Percentiles rank a stretch among this genome's conserved stretches.
Conservation (phyloP, 345 rosid species). For the Viola odorata region DNA sequence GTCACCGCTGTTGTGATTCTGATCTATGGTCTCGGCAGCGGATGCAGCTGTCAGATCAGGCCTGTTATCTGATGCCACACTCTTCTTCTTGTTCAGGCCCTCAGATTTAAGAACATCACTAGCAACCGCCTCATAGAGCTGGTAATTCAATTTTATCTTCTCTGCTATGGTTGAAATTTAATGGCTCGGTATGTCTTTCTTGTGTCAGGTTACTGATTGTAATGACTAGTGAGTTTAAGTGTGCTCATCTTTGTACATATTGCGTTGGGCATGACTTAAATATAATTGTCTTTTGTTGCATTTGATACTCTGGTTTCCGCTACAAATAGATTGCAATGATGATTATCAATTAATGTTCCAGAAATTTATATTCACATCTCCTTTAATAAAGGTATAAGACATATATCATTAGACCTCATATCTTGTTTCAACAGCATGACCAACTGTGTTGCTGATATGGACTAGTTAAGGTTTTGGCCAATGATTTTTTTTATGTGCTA, state of each 20-base stretch:
- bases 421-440: background rate
- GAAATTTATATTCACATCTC: background rate
- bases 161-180: background rate
- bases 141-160: slow-evolving; percentile 32
- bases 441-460: background rate
- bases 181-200: background rate
- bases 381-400: background rate
- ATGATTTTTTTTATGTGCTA: background rate
- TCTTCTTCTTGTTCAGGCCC: slow-evolving; percentile 54
- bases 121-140: slow-evolving; percentile 88
- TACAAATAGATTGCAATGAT: background rate
- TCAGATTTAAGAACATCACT: slow-evolving; percentile 63
- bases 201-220: background rate
- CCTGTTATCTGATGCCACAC: slow-evolving; percentile 40
- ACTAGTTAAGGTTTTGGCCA: background rate
- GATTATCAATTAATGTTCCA: background rate
- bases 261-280: background rate
- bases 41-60: slow-evolving; percentile 37
- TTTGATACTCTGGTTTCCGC: background rate
- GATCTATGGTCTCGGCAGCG: slow-evolving; percentile 41
- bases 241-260: background rate
- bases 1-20: slow-evolving; percentile 41
- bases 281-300: background rate
- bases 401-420: background rate
- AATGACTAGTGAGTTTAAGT: background rate